Conservation (phyloP, 139 green algal species). For the Chlorella ohadii region DNA sequence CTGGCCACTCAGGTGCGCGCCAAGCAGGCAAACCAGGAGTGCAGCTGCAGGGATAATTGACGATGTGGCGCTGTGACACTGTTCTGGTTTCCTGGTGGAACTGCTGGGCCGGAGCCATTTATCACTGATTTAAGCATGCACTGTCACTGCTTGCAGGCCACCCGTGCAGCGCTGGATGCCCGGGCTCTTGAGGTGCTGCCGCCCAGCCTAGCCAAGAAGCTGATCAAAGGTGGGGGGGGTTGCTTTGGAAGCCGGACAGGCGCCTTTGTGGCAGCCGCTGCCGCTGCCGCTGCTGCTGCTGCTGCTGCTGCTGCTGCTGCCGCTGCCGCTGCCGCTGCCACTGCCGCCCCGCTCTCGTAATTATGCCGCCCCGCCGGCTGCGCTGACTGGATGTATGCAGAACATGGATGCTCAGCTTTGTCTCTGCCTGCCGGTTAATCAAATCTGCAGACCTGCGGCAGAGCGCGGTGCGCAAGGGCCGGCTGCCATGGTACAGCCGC, state of each 20-base stretch:
- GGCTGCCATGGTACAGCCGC: constrained; percentile 13
- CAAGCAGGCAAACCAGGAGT: not conserved
- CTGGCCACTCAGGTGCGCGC: constrained; percentile 7
- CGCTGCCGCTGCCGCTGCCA: too few species aligned
- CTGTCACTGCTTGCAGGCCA: not conserved
- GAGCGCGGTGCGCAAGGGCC: constrained; percentile 26
- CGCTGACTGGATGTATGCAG: too few species aligned
- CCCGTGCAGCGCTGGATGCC: not conserved
- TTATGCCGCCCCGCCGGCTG: too few species aligned
- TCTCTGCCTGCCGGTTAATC: not conserved
- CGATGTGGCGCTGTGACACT: too few species aligned
- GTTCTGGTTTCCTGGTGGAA: too few species aligned
- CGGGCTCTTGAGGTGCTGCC: not conserved
- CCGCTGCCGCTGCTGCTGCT: too few species aligned
- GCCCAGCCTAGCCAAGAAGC: not conserved
- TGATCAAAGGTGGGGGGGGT: constrained; percentile 17
- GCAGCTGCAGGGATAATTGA: too few species aligned
- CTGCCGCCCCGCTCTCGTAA: too few species aligned
- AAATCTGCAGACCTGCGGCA: constrained; percentile 27
- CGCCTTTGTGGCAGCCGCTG: not conserved
- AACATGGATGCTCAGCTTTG: too few species aligned
- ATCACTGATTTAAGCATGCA: too few species aligned
- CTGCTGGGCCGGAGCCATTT: too few species aligned
- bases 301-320: not conserved
- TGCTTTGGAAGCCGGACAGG: not conserved